Percentiles rank a stretch among this genome's conserved stretches.
These are phyloP conservation scores for Aspergillus amoenus DNA, from an alignment of 2,329 filamentous ascomycete species.

Conservation along the genomic window DNA sequence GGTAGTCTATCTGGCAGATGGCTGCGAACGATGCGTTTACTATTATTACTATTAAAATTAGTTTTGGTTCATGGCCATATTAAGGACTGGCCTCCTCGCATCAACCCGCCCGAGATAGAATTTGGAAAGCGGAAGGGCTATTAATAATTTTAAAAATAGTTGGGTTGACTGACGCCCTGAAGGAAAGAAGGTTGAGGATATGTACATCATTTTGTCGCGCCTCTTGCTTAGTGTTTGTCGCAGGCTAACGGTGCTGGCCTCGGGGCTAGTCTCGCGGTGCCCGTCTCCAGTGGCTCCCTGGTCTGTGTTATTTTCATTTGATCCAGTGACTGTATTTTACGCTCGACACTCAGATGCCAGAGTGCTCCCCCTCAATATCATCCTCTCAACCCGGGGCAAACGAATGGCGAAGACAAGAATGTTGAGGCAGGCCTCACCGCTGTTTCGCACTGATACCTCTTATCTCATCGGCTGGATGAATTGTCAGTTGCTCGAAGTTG, in stretches of 20 bases:
- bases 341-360: too few species aligned
- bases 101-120: background rate
- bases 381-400: background rate
- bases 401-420: conserved; percentile 1
- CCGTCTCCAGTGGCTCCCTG: background rate
- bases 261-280: background rate
- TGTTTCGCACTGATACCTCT: conserved; percentile 14
- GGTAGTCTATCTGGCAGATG: background rate
- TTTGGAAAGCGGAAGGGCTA: background rate
- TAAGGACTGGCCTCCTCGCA: background rate
- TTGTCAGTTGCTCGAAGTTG: conserved; percentile 12
- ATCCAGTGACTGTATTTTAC: background rate
- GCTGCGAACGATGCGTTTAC: background rate
- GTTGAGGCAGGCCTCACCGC: conserved; percentile 19
- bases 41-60: background rate
- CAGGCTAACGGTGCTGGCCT: background rate
- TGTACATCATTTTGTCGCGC: background rate
- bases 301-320: background rate
- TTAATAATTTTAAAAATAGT: background rate
- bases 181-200: background rate
- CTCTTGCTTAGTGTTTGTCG: background rate
- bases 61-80: too few species aligned
- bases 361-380: background rate
- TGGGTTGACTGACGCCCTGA: too few species aligned
- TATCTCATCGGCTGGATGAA: conserved; percentile 6